A percentile compares a stretch with the other conserved stretches of the same genome.
Evolutionary conservation across 179 eudicot genomes (phyloP).

Genomic region (Beta macrorhiza): DNA sequence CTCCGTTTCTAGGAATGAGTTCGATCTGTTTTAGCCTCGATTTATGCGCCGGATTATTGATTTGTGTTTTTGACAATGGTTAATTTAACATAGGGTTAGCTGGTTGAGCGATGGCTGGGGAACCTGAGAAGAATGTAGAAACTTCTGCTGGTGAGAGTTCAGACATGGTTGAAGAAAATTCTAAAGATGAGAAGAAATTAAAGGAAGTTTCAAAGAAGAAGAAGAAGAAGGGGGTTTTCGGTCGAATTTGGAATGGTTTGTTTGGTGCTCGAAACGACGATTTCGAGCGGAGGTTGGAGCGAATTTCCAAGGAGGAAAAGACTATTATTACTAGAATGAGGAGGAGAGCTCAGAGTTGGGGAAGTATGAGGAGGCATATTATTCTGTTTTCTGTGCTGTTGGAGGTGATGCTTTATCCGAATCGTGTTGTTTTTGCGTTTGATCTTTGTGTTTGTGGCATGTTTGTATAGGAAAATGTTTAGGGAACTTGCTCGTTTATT

Average conservation of each 20-base stretch:
- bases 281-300: constrained; percentile 61
- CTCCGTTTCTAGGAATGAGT: background rate
- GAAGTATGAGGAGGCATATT: constrained; percentile 47
- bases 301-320: constrained; percentile 71
- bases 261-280: constrained; percentile 59
- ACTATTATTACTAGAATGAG: constrained; percentile 54
- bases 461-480: background rate
- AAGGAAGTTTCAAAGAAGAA: constrained; percentile 35
- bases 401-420: constrained; percentile 42
- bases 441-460: background rate
- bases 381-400: constrained; percentile 49
- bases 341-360: constrained; percentile 53
- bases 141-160: constrained; percentile 23
- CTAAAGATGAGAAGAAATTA: constrained; percentile 30
- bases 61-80: background rate
- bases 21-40: background rate
- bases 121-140: constrained; percentile 36
- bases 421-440: background rate
- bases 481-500: background rate
- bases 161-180: constrained; percentile 24
- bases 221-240: constrained; percentile 52
- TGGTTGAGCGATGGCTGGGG: constrained; percentile 52
- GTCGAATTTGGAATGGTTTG: constrained; percentile 60
- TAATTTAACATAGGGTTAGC: background rate
- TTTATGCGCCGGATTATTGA: background rate